phyloP scores from a whole-genome alignment of 352 stramenopile species.

The Thraustochytrium sp. region DNA sequence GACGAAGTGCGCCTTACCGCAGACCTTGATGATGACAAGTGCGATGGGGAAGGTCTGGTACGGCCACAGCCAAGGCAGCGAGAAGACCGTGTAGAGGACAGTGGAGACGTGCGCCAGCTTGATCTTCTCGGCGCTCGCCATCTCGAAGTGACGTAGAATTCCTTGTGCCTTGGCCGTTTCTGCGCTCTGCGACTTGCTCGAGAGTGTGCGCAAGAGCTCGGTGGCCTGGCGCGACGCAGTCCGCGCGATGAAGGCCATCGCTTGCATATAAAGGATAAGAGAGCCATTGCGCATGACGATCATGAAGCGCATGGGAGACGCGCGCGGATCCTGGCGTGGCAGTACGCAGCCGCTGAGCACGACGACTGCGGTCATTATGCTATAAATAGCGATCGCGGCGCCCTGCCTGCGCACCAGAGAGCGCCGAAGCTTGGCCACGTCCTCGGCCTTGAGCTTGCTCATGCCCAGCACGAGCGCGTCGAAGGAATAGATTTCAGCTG shows the following conservation, averaged over 20 bases:
- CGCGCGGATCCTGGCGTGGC: background rate
- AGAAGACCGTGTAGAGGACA: conserved; percentile 19
- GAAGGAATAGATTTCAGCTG: background rate
- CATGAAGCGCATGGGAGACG: conserved; percentile 22
- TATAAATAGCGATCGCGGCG: background rate
- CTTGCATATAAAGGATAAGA: conserved; percentile 20
- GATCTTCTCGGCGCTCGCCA: background rate
- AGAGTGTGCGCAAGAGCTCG: background rate
- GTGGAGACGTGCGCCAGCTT: background rate
- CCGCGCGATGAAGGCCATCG: background rate
- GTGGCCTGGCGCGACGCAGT: background rate
- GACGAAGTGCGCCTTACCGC: background rate
- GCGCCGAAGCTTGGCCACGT: background rate
- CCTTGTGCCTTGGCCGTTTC: background rate
- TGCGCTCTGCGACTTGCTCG: background rate
- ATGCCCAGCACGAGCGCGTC: background rate
- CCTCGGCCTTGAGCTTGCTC: background rate
- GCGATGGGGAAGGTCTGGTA: conserved; percentile 9
- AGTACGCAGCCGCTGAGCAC: background rate
- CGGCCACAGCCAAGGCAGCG: background rate
- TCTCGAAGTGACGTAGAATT: background rate
- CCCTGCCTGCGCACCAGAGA: background rate
- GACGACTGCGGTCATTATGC: background rate
- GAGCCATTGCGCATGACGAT: background rate
- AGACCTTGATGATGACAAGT: background rate